Evolutionary conservation across 495 filamentous ascomycete species (phyloP), one percentile per base, ranked within the genome.

Genomic region (Talaromyces ruber): DNA sequence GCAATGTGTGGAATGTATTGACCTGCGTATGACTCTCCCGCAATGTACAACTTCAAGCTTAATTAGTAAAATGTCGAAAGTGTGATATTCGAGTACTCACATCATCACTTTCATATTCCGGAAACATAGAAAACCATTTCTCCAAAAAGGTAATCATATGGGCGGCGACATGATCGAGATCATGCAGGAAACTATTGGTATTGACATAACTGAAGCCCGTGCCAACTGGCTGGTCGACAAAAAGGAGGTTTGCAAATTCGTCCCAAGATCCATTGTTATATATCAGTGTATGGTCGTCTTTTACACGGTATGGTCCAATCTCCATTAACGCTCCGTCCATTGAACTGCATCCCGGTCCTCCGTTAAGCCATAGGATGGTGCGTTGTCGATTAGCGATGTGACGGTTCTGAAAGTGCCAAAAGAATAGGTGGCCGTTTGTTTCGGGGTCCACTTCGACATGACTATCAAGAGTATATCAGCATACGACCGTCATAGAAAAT

Each of bases 301-400:
- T 88, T 43, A 98, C 71, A 60, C 94, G 81, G 70, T 97, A 98
- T 1, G 94, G 94, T 0, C 94, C 94, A 64, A 98, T 86, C 70
- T 98, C 94, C 94, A 98, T 98, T 78, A 98, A 70, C 25, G 93
- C 92, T 58, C 94, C 94, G 68, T 98, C 94, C 84, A 96, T 92
- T 14, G 92, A 96, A 72, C 92, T 96, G 72, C 94, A 98, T 11
- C 94, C 94, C 0, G 94, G 94, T 0, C 94, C 94, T 34, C 94
- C 94, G 71, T 98, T 98, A 47, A 98, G 76, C 94, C 94, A 98
- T 68, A 98, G 88, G 4, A 98, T 90, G 0, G 94, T 97, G 28
- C 93, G 86, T 70, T 95, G 91, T 64, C 83, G 84, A 70, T 97
- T 91, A 37, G 92, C 94, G 62, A 98, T 96, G 68, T 98, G 93